Evolutionary conservation across 768 basidiomycete species (phyloP), one percentile per base, ranked within the genome.

Genomic region (Sarcodon sp.): DNA sequence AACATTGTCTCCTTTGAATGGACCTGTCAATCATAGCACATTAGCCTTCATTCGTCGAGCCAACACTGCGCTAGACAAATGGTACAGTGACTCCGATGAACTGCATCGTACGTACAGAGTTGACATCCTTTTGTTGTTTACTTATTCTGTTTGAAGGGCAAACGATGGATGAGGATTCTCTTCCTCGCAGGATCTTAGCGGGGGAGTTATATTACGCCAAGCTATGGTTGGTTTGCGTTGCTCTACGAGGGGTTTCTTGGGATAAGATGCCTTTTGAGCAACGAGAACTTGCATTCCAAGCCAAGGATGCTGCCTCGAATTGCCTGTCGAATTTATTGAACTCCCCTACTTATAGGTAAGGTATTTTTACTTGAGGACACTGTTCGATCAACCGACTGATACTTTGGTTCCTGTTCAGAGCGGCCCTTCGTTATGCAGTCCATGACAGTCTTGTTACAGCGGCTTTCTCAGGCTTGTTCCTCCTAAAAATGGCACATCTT

Each of bases 181-280:
- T 96, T 10, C 72, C 91, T 33, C 78, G 90, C 44, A 92, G 89
- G 66, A 80, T 97, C 44, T 78, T 96, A 16, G 80, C 80, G 2
- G 86, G 84, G 5, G 92, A 96, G 60, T 69, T 94, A 45, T 82
- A 92, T 59, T 92, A 94, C 59, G 87, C 92, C 31, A 93, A 94
- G 61, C 71, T 97, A 4, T 96, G 92, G 92, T 76, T 94, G 33
- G 84, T 92, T 16, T 96, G 92, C 59, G 83, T 94, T 18, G 90
- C 90, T 10, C 68, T 97, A 43, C 78, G 92, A 50, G 92, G 92
- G 13, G 87, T 85, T 21, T 79, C 87, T 4, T 97, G 91, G 92
- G 91, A 96, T 59, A 92, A 91, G 64, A 89, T 96, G 83, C 80
- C 89, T 3, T 89, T 87, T 51, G 92, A 96, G 62, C 92, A 94